Conservation (phyloP, 192 early-diverging fungal species). For the Oehlia diaphana region DNA sequence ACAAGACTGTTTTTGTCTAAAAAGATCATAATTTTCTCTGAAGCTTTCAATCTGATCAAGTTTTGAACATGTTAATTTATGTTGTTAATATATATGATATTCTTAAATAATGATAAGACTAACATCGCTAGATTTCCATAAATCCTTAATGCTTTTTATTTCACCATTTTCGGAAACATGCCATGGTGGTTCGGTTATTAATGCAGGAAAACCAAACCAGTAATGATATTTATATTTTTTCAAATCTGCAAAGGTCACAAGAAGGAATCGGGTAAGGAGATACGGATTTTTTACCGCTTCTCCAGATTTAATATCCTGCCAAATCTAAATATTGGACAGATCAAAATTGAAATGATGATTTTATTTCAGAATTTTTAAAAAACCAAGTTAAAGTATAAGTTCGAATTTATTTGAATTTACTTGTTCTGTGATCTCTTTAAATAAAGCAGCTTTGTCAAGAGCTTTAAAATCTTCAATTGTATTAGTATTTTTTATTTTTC, state of each 20-base stretch:
- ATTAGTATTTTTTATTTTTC: conserved; percentile 84
- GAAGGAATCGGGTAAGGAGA: conserved; percentile 69
- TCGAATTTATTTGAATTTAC: conserved; percentile 33
- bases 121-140: conserved; percentile 23
- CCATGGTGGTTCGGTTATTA: conserved; percentile 67
- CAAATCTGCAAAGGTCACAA: conserved; percentile 93
- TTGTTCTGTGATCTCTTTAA: conserved; percentile 58
- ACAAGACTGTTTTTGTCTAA: conserved; percentile 12
- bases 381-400: neutral
- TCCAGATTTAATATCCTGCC: conserved; percentile 70
- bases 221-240: conserved; percentile 96
- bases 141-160: conserved; percentile 15
- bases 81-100: neutral
- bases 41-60: conserved; percentile 4
- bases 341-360: no score
- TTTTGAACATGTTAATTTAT: neutral
- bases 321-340: conserved; percentile 50
- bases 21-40: conserved; percentile 5
- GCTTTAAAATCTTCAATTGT: conserved; percentile 91
- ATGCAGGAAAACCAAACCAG: conserved; percentile 93
- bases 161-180: conserved; percentile 36
- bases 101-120: neutral
- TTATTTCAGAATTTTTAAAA: no score
- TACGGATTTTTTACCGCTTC: conserved; percentile 60
- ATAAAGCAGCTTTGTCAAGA: conserved; percentile 71